These are phyloP conservation scores for Tetragonia tetragonoides DNA, from an alignment of 148 eudicot species.

Conservation along the genomic window DNA sequence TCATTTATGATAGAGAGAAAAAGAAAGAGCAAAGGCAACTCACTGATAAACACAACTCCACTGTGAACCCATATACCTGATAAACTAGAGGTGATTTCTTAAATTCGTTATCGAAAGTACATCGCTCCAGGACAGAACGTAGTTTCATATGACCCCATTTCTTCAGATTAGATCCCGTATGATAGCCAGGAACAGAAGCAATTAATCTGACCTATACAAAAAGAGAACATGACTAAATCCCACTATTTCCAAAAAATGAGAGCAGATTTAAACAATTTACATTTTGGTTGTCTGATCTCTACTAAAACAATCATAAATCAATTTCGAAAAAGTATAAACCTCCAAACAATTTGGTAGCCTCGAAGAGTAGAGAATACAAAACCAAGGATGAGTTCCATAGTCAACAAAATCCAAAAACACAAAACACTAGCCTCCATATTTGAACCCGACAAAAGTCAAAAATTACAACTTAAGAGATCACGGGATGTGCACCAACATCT, in stretches of 20 bases:
- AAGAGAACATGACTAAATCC: background rate
- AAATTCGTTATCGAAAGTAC: slow-evolving; percentile 65
- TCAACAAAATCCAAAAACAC: background rate
- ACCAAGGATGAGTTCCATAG: background rate
- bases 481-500: background rate
- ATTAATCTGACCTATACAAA: slow-evolving; percentile 75
- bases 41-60: background rate
- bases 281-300: background rate
- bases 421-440: background rate
- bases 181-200: slow-evolving; percentile 98
- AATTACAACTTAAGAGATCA: background rate
- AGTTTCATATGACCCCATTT: slow-evolving; percentile 98
- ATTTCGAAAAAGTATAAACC: background rate
- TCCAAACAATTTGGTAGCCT: background rate
- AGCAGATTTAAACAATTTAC: background rate
- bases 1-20: background rate
- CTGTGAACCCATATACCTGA: slow-evolving; percentile 52
- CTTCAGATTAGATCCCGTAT: slow-evolving; percentile 68
- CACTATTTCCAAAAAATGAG: background rate
- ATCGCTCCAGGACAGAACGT: slow-evolving; percentile 71
- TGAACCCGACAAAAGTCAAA: background rate
- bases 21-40: background rate
- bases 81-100: slow-evolving; percentile 78
- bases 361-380: background rate
- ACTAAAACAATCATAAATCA: background rate